Evolutionary conservation across 2,329 filamentous ascomycete species (phyloP).

Genomic region (Ploettnerulaceae sp.): DNA sequence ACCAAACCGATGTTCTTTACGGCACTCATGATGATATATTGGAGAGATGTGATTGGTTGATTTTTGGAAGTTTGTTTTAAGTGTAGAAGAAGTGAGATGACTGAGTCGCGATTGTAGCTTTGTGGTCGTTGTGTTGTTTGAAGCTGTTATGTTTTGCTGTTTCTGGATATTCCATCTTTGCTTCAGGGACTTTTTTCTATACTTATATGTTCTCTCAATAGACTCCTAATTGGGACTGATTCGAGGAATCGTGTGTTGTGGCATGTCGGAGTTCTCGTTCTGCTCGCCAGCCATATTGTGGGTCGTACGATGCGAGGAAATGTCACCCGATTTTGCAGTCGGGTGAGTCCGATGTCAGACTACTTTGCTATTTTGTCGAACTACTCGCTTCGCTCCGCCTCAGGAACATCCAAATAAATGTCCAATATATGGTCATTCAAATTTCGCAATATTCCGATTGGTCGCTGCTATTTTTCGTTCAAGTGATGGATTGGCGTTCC

Average conservation of each 20-base stretch:
- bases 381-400: not conserved
- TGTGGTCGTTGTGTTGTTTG: not conserved
- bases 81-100: not conserved
- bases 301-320: slow-evolving; percentile 1
- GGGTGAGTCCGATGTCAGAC: not conserved
- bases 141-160: not conserved
- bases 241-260: slow-evolving; percentile 1
- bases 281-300: not conserved
- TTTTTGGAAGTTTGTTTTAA: not conserved
- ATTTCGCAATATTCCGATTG: not conserved
- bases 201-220: not conserved
- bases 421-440: not conserved
- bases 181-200: not conserved
- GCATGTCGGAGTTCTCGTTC: not conserved
- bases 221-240: too few species aligned
- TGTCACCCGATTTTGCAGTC: not conserved
- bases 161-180: not conserved
- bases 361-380: slow-evolving; percentile 1
- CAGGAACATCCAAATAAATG: too few species aligned
- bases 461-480: too few species aligned
- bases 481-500: too few species aligned
- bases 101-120: too few species aligned
- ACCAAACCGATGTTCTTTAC: slow-evolving; percentile 15
- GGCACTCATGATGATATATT: slow-evolving; percentile 8
- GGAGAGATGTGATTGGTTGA: not conserved